These are phyloP conservation scores for Fusarium foetens DNA, from an alignment of 2,329 filamentous ascomycete species.

Conservation along the genomic window DNA sequence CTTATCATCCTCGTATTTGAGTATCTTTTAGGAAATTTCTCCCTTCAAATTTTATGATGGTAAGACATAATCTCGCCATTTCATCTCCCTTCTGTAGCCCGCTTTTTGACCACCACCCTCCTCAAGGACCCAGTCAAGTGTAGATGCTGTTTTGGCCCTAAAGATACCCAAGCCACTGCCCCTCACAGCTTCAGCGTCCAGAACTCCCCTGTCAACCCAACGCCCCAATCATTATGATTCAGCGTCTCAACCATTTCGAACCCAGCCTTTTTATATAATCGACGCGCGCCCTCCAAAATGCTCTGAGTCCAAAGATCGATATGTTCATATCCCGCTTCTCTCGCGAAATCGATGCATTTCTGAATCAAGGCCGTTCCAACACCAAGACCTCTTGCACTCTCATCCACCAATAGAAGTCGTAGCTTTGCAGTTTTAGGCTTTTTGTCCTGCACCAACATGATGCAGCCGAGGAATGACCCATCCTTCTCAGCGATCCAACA, in stretches of 20 bases:
- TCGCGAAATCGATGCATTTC: slow-evolving; percentile 6
- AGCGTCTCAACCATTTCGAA: background rate
- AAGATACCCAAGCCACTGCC: no score
- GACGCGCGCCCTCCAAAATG: background rate
- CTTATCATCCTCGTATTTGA: no score
- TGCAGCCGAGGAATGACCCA: background rate
- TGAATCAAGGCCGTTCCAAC: background rate
- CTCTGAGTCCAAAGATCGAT: slow-evolving; percentile 6
- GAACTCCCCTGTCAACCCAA: background rate
- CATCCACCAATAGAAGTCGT: slow-evolving; percentile 1
- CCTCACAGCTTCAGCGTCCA: background rate
- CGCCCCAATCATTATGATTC: background rate
- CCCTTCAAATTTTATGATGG: background rate
- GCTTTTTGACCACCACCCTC: no score
- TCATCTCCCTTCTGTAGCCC: no score
- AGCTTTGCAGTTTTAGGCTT: slow-evolving; percentile 11
- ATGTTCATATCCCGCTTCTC: background rate
- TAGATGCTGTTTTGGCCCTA: no score
- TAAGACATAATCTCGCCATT: no score
- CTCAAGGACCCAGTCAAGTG: no score
- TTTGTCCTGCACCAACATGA: background rate
- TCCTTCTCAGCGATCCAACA: slow-evolving; percentile 9
- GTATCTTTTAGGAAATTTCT: no score
- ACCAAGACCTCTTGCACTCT: slow-evolving; percentile 2
- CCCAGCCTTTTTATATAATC: background rate